Evolutionary conservation across 176 grass and related monocot species (phyloP), one percentile per base, ranked within the genome.

Genomic region (Triticum dicoccoides): DNA sequence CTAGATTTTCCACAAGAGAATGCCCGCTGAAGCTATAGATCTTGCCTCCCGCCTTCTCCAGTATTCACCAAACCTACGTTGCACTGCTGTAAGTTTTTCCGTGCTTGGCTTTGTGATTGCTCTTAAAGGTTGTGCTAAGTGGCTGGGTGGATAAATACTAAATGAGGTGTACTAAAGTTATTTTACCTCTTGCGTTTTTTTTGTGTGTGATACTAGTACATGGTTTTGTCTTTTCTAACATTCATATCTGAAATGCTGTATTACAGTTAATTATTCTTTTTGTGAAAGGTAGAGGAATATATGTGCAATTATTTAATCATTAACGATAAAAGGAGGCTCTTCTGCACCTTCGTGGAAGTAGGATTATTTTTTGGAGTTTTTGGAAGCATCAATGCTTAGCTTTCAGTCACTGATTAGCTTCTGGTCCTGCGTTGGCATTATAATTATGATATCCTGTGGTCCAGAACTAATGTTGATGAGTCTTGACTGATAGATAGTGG

Each of bases 1-100:
- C 25, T 58, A 97, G 94, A 94, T 97, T 78, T 97, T 97, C 69
- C 94, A 97, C 89, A 97, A 97, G 92, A 92, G 92, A 89, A 97
- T 97, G 94, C 94, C 94, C 10, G 89, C 94, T 29, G 94, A 97
- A 85, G 94, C 94, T 63, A 97, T 97, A 49, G 94, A 97, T 82
- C 92, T 97, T 76, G 94, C 94, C 17, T 97, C 94, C 11, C 92
- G 94, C 52, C 94, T 97, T 83, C 94, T 97, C 82, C 94, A 97
- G 45, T 97, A 97, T 83, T 97, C 94, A 74, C 94, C 94, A 18
- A 97, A 88, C 82, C 85, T 97, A 35, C 89, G 94, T 3, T 97
- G 94, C 77, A 90, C 94, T 37, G 92, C 94, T 86, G 94, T 97
- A 42, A 94, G 92, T 94, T 88, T 39, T 67, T 32, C 87, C 0